Evolutionary conservation across 2,329 filamentous ascomycete species (phyloP), one percentile per base, ranked within the genome.

Genomic region (Sporothrix humicola): DNA sequence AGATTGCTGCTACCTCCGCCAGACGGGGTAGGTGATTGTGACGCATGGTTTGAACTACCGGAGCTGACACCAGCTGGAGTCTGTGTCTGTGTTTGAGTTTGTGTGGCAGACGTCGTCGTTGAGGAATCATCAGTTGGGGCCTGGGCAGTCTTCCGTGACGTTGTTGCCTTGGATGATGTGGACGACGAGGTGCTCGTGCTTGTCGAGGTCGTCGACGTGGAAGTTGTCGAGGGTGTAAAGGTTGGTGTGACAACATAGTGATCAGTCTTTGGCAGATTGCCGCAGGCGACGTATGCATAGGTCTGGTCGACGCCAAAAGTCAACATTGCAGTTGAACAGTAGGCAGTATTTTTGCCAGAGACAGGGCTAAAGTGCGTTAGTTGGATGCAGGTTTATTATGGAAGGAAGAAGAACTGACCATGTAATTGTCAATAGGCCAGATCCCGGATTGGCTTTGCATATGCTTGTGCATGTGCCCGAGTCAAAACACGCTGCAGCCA

Each of bases 271-370:
- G 70, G 20, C 7, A 17, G 15, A 31, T 23, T 26, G 3, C 79
- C 82, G 48, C 82, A 83, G 6, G 80, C 80, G 20, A 82, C 78
- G 50, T 83, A 82, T 0, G 79, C 79, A 58, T 82, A 83, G 9
- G 77, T 80, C 20, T 81, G 78, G 71, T 79, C 79, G 23, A 79
- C 74, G 6, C 78, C 77, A 26, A 80, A 78, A 1, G 78, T 79
- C 26, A 84, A 71, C 37, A 82, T 76, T 1, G 79, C 80, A 0
- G 79, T 80, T 1, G 81, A 82, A 65, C 82, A 83, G 71, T 78
- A 82, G 2, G 77, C 58, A 2, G 65, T 44, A 0, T 59, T 71
- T n/a, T 78, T 75, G 1, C 71, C 69, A 12, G 73, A 73, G 65
- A 72, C 73, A 23, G 68, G 17, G 56, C 72, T 71, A 42, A 7